Evolutionary conservation across 2,329 filamentous ascomycete genomes (phyloP), one percentile per base, ranked within the genome.

Genomic region (Colletotrichum cordylinicola): DNA sequence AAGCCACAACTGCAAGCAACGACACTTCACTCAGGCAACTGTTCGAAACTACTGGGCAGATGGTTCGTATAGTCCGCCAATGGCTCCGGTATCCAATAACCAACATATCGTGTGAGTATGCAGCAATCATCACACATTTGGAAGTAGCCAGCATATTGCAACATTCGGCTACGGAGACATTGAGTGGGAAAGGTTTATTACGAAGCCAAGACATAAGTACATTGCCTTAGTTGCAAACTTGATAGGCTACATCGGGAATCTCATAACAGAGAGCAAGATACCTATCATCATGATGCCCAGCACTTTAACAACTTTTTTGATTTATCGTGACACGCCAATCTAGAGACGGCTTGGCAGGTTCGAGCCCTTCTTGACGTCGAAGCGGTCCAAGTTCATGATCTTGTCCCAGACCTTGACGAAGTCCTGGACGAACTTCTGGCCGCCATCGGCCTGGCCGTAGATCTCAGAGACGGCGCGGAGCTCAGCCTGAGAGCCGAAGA

Each of bases 401-500:
- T 95, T 95, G 80, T 88, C 87, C 94, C 94, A 95, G 4, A 91
- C 92, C 9, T 88, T 85, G 18, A 95, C 88, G 80, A 95, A 95
- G 86, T 95, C 94, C 83, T 90, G 91, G 58, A 91, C 90, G 75
- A 95, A 94, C 87, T 92, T 93, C 74, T 90, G 87, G 73, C 89
- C 82, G 12, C 86, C 88, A 79, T 93, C 93, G 0, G 86, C 81
- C 78, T 88, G 88, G 48, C 86, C 94, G 80, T 95, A 95, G 1
- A 95, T 89, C 86, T 95, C 94, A 6, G 93, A 85, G 39, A 94
- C 83, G 39, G 94, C 93, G 64, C 94, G 92, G 64, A 95, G 86
- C 88, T 95, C 94, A 31, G 94, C 88, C 79, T 95, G 93, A n/a
- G 92, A 92, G 70, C 94, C 94, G 77, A 95, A 93, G 77, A 95